Conservation (phyloP, 1,284 basidiomycete species). For the Hymenochaete sp. region DNA sequence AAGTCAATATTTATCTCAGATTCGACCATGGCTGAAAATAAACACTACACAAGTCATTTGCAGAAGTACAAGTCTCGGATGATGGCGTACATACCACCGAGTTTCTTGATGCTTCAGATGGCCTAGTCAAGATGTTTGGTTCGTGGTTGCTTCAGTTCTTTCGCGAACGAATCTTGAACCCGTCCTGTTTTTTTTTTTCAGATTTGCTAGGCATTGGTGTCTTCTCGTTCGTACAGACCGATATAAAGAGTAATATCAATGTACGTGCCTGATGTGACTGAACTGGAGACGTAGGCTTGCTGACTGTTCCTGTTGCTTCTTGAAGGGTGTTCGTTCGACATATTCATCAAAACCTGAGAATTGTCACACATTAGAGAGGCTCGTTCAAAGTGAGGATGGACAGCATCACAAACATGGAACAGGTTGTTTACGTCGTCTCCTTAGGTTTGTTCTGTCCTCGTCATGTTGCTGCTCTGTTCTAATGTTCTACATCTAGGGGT, state of each 20-base stretch:
- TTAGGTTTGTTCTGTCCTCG: constrained; percentile 5
- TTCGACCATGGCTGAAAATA: constrained; percentile 50
- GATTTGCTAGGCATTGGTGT: constrained; percentile 84
- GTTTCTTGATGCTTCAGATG: constrained; percentile 88
- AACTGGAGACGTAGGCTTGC: background rate
- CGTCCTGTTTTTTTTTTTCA: constrained; percentile 25
- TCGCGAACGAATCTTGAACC: background rate
- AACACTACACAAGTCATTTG: constrained; percentile 68
- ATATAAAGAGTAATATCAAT: constrained; percentile 82
- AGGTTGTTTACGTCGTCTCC: constrained; percentile 9
- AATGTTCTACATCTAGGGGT: constrained; percentile 40
- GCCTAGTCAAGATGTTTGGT: constrained; percentile 88
- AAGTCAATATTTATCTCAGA: background rate
- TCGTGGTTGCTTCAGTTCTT: too few relatives aligned
- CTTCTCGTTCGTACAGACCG: constrained; percentile 85
- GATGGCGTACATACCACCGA: constrained; percentile 73
- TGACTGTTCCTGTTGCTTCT: background rate
- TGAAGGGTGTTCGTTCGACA: constrained; percentile 12
- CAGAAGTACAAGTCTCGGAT: constrained; percentile 71
- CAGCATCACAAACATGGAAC: constrained; percentile 7
- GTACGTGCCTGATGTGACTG: constrained; percentile 35
- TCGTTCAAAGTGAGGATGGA: constrained; percentile 10
- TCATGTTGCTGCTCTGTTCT: background rate
- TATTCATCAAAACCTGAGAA: constrained; percentile 6
- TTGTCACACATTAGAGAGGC: constrained; percentile 9